Percentiles rank a stretch among this genome's conserved stretches.
phyloP scores from a whole-genome alignment of 305 asterid genomes.

The Solanum aculeatissimum region DNA sequence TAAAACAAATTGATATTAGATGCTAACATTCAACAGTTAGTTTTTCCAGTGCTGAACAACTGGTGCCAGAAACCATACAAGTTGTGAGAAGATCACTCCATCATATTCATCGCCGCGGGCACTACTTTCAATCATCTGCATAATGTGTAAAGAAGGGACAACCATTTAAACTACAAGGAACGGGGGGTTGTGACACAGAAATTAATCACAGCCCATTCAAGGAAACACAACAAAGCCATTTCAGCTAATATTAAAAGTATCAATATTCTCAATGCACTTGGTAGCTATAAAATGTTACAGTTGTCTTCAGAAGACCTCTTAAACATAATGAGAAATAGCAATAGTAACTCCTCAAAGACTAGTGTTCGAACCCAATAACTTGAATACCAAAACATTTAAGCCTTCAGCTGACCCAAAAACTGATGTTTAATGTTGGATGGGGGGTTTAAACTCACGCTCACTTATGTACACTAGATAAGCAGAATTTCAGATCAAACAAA shows the following conservation, averaged over 20 bases:
- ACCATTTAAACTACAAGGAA: not conserved
- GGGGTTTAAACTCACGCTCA: not conserved
- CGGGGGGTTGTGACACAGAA: not conserved
- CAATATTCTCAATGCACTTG: not conserved
- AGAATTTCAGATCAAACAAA: not conserved
- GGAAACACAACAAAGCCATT: not conserved
- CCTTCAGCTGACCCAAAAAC: not conserved
- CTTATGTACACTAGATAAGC: not conserved
- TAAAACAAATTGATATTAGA: not conserved
- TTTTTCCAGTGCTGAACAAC: not conserved
- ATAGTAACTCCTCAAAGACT: not conserved
- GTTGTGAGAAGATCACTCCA: constrained; percentile 96
- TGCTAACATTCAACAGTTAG: not conserved
- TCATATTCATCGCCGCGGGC: constrained; percentile 91
- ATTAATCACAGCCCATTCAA: not conserved
- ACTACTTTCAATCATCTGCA: constrained; percentile 98
- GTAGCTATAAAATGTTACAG: not conserved
- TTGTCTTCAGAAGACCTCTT: not conserved
- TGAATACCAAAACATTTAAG: not conserved
- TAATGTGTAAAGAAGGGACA: not conserved
- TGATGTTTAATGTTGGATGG: not conserved
- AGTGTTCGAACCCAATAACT: not conserved
- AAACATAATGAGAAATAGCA: not conserved
- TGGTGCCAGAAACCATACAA: constrained; percentile 38
- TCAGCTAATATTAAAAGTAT: not conserved